Conservation (phyloP, 148 eudicot species). For the Amaranthus hypochondriacus region DNA sequence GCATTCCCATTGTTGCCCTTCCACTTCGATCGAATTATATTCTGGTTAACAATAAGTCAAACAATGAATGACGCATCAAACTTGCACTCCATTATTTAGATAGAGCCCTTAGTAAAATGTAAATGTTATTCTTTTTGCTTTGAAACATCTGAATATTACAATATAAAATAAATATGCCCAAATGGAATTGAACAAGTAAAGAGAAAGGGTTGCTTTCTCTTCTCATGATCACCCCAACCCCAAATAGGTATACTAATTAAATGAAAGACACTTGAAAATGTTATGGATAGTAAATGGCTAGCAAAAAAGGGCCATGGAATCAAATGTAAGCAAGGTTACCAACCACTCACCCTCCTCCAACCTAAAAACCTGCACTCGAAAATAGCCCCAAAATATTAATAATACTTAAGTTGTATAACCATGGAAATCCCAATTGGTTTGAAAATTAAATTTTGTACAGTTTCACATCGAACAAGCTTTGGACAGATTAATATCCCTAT, state of each 20-base stretch:
- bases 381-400: neutral
- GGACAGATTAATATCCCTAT: slow-evolving; percentile 5
- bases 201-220: neutral
- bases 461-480: neutral
- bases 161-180: neutral
- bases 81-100: no score
- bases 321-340: neutral
- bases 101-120: no score
- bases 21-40: neutral
- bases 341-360: neutral
- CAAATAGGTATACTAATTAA: neutral
- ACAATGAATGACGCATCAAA: no score
- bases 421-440: neutral
- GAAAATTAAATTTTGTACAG: neutral
- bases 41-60: neutral
- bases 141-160: neutral
- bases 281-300: neutral
- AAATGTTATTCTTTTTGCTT: neutral
- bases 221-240: neutral
- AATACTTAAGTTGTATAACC: neutral
- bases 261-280: neutral
- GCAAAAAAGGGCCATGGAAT: neutral
- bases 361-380: neutral
- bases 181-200: neutral
- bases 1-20: no score